Base-by-base conservation (phyloP, 139 green algal genomes). In the Eudorina sp. region DNA sequence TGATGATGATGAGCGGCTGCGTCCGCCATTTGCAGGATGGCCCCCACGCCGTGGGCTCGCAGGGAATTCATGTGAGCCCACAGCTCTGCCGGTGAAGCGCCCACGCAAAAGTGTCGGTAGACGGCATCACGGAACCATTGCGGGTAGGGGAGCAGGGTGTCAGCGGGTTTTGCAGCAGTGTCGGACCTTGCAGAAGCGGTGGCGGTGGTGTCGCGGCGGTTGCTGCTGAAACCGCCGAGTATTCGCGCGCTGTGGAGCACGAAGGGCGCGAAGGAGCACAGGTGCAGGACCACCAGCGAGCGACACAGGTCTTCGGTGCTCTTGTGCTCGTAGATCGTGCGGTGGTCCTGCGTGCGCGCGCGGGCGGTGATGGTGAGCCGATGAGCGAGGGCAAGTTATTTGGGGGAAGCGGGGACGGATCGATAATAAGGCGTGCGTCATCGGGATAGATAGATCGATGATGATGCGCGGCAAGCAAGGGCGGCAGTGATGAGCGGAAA, bases 231-330 rank as follows among this genome's bases (percentile, higher is more conserved):
- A 16, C 7, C 34, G 34, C 31, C 5, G 6, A 60, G 41, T 23
- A 40, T 41, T 21, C 36, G 18, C 72, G 19, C 66, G 66, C n/a
- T 74, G 66, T 74, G 66, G 4, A 46, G 66, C 11, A 45, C 66
- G 66, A 74, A 46, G 9, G 31, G 72, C 25, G 41, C 4, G 40
- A 51, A 31, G 36, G 69, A 51, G 69, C 69, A 80, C 18, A 80
- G 43, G 43, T 29, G 41, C 72, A 80, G 72, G 23, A 80, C 72
- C 72, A 80, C 41, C 41, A 80, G 72, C 23, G 72, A 58, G 43
- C 41, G 25, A 1, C 45, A 38, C 1, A 80, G 41, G 6, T 80
- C 72, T 16, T 38, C 19, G 21, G 73, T 81, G 23, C 43, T 40
- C 41, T 41, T 4, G 23, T 62, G 43, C 23, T 62, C 43, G 73